Conservation (phyloP, 441 rosid species). For the Melastoma candidum region DNA sequence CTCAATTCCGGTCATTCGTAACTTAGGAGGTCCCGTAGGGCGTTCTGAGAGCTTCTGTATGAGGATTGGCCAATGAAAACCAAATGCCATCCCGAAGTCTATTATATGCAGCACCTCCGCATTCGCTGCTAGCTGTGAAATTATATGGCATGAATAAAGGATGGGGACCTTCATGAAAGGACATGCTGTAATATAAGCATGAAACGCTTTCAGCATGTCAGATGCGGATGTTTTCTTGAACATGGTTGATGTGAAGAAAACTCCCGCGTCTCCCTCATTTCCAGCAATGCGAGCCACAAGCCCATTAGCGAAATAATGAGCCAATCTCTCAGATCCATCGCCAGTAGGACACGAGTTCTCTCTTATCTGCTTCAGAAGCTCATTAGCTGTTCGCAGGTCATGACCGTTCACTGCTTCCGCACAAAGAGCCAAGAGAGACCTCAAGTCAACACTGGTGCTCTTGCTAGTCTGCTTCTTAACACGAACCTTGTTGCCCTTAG, state of each 20-base stretch:
- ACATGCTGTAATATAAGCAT: conserved; percentile 33
- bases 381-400: conserved; percentile 50
- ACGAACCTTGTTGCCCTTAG: conserved; percentile 24
- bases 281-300: conserved; percentile 78
- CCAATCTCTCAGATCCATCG: conserved; percentile 65
- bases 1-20: conserved; percentile 9
- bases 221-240: conserved; percentile 36
- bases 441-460: conserved; percentile 50
- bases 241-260: conserved; percentile 16
- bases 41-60: conserved; percentile 27
- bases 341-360: conserved; percentile 53
- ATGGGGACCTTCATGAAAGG: conserved; percentile 53
- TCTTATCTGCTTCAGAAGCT: conserved; percentile 50
- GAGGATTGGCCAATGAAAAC: conserved; percentile 81
- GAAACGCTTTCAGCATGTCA: conserved; percentile 54
- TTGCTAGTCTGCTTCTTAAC: conserved; percentile 24
- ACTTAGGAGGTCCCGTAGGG: conserved; percentile 4
- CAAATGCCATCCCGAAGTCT: conserved; percentile 67
- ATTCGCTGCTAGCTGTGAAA: conserved; percentile 33
- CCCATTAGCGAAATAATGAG: conserved; percentile 70
- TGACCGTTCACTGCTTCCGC: conserved; percentile 58
- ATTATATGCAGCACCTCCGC: conserved; percentile 56
- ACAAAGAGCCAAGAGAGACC: conserved; percentile 47
- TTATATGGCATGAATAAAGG: conserved; percentile 35
- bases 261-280: conserved; percentile 16